phyloP scores from a whole-genome alignment of 2,329 filamentous ascomycete species.

The Clarireedia homoeocarpa region DNA sequence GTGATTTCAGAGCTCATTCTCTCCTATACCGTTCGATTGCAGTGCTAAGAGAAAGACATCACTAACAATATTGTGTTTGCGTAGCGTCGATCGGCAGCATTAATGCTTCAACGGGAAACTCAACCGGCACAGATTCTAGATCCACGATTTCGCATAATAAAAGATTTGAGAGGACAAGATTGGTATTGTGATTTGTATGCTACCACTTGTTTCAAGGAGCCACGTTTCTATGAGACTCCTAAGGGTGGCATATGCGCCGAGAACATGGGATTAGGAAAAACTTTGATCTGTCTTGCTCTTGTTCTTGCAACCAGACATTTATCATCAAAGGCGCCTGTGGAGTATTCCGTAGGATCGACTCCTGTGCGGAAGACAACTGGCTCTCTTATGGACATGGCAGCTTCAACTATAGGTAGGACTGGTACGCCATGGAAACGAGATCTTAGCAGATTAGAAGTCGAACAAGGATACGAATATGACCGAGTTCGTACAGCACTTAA shows the following conservation, averaged over 20 bases:
- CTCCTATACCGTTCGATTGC: no score
- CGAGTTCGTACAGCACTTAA: constrained; percentile 38
- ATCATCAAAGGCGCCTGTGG: constrained; percentile 55
- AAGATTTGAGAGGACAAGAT: constrained; percentile 49
- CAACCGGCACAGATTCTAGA: constrained; percentile 59
- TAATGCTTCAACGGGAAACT: constrained; percentile 77
- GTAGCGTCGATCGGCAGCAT: constrained; percentile 64
- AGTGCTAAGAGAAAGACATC: no score
- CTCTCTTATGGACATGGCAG: constrained; percentile 68
- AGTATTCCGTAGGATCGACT: constrained; percentile 40
- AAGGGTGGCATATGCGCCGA: constrained; percentile 74
- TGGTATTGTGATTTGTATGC: constrained; percentile 68
- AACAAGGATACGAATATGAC: neutral
- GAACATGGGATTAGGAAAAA: constrained; percentile 80
- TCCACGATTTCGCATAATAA: constrained; percentile 56
- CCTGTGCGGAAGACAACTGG: constrained; percentile 42
- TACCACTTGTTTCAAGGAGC: constrained; percentile 54
- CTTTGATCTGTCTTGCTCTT: constrained; percentile 71
- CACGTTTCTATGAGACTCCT: constrained; percentile 64
- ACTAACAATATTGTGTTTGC: no score
- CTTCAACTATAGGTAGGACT: constrained; percentile 57
- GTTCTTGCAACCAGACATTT: constrained; percentile 70
- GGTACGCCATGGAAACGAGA: constrained; percentile 64
- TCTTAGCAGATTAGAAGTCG: constrained; percentile 39
- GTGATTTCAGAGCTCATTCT: no score